Evolutionary conservation across 768 basidiomycete genomes (phyloP).

Genomic region (Trametes sanguinea): DNA sequence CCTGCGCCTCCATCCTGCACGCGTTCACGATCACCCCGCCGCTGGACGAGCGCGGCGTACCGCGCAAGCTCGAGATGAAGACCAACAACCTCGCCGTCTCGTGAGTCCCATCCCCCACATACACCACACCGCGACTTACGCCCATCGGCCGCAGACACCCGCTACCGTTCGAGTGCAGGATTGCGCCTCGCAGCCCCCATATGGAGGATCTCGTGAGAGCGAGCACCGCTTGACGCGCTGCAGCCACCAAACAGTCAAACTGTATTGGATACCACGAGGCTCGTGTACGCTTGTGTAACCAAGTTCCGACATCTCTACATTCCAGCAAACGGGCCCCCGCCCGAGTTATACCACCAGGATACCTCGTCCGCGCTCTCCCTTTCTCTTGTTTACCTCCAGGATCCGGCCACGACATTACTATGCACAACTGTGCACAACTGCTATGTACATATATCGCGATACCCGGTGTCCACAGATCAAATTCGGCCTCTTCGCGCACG

Average conservation of each 20-base stretch:
- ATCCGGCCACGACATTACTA: no score
- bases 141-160: not conserved
- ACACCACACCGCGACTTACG: not conserved
- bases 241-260: no score
- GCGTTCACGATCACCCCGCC: slow-evolving; percentile 19
- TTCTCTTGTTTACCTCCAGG: no score
- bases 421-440: no score
- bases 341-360: no score
- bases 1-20: slow-evolving; percentile 24
- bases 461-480: no score
- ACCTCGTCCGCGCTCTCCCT: no score
- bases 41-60: slow-evolving; percentile 7
- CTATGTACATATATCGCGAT: no score
- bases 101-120: not conserved
- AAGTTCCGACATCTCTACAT: no score
- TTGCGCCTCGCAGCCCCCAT: slow-evolving; percentile 1
- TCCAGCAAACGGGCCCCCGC: no score
- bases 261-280: no score
- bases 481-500: not conserved
- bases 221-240: not conserved
- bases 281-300: no score
- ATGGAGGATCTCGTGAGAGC: slow-evolving; percentile 11
- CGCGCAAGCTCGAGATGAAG: not conserved
- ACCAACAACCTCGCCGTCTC: slow-evolving; percentile 8
- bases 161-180: slow-evolving; percentile 7